Evolutionary conservation across 2,329 filamentous ascomycete species (phyloP), one percentile per base, ranked within the genome.

Genomic region (Pseudogymnoascus sp.): DNA sequence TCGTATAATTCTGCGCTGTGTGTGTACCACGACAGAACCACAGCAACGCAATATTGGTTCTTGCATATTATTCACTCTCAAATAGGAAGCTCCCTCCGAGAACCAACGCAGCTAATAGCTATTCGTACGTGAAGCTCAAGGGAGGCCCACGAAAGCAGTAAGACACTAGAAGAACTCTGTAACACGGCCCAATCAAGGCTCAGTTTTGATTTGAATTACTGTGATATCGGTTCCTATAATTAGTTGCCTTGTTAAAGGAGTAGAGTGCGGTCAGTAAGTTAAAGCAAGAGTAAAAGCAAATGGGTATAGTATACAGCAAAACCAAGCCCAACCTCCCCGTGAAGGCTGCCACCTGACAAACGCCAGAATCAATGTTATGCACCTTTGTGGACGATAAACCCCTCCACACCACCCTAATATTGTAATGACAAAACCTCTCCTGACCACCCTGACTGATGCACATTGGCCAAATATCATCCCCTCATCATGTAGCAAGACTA

Each of bases 241-340:
- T 56, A 33, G n/a, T 22, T 33, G 6, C 26, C 28, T 19, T 28
- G n/a, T 33, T 33, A 56, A 12, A 31, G 11, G 8, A 53, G 26
- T 8, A 53, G 31, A 11, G n/a, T n/a, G 46, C 46, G 46, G 26
- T 28, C 46, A 53, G 14, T 53, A 53, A 53, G 50, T 3, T n/a
- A 12, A 10, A 33, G 28, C 50, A 12, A 8, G 26, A 33, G 28
- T 22, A 33, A 53, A 53, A 56, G n/a, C 50, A 56, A 56, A 56
- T 56, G 28, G 50, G 50, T 56, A 56, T 56, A 56, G 50, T 56
- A 56, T 33, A 10, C 28, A 56, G 50, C 50, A 56, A 56, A 56
- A 33, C 19, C 26, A 19, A 56, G 50, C 6, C 46, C 46, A 33
- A 22, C 28, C 10, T 31, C 24, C 10, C 11, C 28, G n/a, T 33